A percentile compares a stretch with the other conserved stretches of the same genome.
Conservation (phyloP, 495 filamentous ascomycete genomes). For the Neurospora hispaniola region DNA sequence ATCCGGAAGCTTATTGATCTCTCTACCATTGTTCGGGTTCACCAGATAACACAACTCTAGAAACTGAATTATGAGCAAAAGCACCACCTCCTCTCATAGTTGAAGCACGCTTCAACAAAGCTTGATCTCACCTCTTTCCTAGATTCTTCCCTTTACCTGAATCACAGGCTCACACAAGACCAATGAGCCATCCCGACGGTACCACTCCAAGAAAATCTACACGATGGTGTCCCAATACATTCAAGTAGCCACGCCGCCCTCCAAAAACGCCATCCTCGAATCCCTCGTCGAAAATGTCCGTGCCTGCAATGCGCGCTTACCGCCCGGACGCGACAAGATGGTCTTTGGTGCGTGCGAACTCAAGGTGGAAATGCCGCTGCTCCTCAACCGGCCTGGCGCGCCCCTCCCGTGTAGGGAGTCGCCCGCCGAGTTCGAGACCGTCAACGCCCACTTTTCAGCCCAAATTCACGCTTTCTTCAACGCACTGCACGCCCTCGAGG, state of each 20-base stretch:
- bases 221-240: background rate
- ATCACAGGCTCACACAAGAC: background rate
- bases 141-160: background rate
- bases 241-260: background rate
- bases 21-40: no score
- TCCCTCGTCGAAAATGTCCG: background rate
- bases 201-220: background rate
- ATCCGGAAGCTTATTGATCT: no score
- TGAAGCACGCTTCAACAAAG: background rate
- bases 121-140: background rate
- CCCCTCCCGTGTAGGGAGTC: constrained; percentile 17
- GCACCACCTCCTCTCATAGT: no score
- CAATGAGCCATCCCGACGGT: no score
- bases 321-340: background rate
- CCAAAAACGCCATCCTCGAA: background rate
- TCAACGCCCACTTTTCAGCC: constrained; percentile 19
- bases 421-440: constrained; percentile 10
- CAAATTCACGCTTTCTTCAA: constrained; percentile 21
- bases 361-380: constrained; percentile 14
- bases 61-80: no score
- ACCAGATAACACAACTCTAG: no score
- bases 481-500: constrained; percentile 12
- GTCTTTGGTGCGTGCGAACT: background rate
- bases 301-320: background rate
- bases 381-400: constrained; percentile 13